Conservation (phyloP, 2,329 filamentous ascomycete species). For the Zasmidium angulare region DNA sequence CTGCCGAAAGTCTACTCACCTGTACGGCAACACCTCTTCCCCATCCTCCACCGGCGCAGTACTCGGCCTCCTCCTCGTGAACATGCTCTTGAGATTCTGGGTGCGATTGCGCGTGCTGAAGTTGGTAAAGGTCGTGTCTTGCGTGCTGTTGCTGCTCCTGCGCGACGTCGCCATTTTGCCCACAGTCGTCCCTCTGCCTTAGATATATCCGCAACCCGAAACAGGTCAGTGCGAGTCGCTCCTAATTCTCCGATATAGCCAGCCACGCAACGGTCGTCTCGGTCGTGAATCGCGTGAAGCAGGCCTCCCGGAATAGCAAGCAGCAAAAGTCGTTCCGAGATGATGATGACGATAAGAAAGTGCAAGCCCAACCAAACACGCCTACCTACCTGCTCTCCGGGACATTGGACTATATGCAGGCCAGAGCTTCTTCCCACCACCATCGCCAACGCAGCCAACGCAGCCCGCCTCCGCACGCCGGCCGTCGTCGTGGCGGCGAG, state of each 20-base stretch:
- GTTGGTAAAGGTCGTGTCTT: constrained; percentile 14
- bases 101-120: constrained; percentile 20
- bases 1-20: constrained; percentile 10
- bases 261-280: too few relatives aligned
- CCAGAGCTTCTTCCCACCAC: too few relatives aligned
- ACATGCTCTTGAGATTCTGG: constrained; percentile 15
- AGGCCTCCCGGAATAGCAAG: too few relatives aligned
- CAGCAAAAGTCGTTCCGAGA: too few relatives aligned
- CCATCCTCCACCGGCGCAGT: constrained; percentile 5
- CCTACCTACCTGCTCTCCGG: too few relatives aligned
- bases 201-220: too few relatives aligned
- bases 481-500: neutral
- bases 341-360: too few relatives aligned
- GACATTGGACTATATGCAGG: too few relatives aligned
- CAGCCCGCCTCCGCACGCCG: neutral
- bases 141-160: constrained; percentile 1
- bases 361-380: too few relatives aligned
- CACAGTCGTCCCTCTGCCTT: too few relatives aligned
- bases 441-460: neutral
- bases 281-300: too few relatives aligned
- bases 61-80: neutral
- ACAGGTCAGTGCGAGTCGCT: neutral
- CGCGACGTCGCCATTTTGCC: neutral
- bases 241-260: neutral
- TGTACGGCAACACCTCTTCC: constrained; percentile 21